Conservation (phyloP, 352 stramenopile genomes). For the Pythium phragmiticola region DNA sequence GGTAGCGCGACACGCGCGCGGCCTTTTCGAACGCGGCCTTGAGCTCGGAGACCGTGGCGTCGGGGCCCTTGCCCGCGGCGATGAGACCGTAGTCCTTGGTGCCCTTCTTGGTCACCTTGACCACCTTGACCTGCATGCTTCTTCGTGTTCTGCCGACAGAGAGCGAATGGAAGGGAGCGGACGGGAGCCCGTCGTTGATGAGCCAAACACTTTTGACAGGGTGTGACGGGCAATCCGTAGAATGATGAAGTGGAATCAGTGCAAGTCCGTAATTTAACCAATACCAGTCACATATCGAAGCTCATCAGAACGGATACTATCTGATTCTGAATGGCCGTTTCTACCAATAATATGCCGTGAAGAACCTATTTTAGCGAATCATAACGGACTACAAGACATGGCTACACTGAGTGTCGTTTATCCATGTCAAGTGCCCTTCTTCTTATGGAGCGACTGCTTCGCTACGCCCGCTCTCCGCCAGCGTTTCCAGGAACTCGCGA, state of each 20-base stretch:
- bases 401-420: too few species aligned
- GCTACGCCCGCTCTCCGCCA: background rate
- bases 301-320: background rate
- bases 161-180: background rate
- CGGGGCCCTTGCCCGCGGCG: slow-evolving; percentile 28
- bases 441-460: too few species aligned
- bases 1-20: slow-evolving; percentile 49
- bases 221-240: background rate
- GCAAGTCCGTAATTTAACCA: background rate
- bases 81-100: slow-evolving; percentile 57
- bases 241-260: slow-evolving; percentile 19
- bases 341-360: background rate
- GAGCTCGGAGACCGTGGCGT: slow-evolving; percentile 45
- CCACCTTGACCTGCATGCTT: slow-evolving; percentile 65
- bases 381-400: too few species aligned
- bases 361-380: background rate
- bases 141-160: background rate
- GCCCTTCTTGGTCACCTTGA: slow-evolving; percentile 50
- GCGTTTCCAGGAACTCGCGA: background rate
- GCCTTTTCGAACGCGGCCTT: slow-evolving; percentile 60
- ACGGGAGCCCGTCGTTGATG: slow-evolving; percentile 3
- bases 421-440: too few species aligned
- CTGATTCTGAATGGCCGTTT: background rate
- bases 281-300: background rate
- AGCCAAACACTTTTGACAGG: slow-evolving; percentile 12